Evolutionary conservation across 257 asterid species (phyloP).

Genomic region (Anisodus acutangulus): DNA sequence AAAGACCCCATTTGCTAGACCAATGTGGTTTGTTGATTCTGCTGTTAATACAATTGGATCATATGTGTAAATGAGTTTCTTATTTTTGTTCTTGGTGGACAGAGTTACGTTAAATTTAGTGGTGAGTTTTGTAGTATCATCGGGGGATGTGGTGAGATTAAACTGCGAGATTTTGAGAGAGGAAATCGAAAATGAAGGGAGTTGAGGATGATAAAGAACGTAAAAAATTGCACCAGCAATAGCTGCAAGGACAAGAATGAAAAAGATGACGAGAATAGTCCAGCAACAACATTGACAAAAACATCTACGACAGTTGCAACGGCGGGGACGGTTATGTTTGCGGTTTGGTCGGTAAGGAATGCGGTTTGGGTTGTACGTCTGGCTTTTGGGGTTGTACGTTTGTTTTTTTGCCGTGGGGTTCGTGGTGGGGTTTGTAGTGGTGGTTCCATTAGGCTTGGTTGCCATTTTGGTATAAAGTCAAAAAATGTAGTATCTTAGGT

Average conservation of each 20-base stretch:
- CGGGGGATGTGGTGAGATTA: constrained; percentile 70
- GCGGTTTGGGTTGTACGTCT: background rate
- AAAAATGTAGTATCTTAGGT: background rate
- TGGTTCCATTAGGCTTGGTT: constrained; percentile 18
- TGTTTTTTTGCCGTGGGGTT: background rate
- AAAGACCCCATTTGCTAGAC: constrained; percentile 55
- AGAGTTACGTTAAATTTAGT: constrained; percentile 64
- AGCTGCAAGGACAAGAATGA: constrained; percentile 60
- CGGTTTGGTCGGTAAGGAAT: background rate
- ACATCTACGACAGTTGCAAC: constrained; percentile 15
- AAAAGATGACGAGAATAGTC: constrained; percentile 46
- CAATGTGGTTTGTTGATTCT: constrained; percentile 33
- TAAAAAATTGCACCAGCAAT: constrained; percentile 69
- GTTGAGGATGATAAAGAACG: constrained; percentile 78
- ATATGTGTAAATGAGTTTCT: constrained; percentile 52
- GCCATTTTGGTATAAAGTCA: constrained; percentile 19
- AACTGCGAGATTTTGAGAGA: constrained; percentile 63
- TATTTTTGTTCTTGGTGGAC: constrained; percentile 67
- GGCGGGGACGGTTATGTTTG: background rate
- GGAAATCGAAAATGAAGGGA: constrained; percentile 64
- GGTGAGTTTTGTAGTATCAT: constrained; percentile 70
- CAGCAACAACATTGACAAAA: constrained; percentile 12
- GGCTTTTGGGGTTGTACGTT: constrained; percentile 5
- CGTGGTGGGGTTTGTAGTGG: background rate
- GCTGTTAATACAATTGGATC: constrained; percentile 55